Evolutionary conservation across 2,329 filamentous ascomycete genomes (phyloP), one percentile per base, ranked within the genome.

Genomic region (Diaporthe ampelina): DNA sequence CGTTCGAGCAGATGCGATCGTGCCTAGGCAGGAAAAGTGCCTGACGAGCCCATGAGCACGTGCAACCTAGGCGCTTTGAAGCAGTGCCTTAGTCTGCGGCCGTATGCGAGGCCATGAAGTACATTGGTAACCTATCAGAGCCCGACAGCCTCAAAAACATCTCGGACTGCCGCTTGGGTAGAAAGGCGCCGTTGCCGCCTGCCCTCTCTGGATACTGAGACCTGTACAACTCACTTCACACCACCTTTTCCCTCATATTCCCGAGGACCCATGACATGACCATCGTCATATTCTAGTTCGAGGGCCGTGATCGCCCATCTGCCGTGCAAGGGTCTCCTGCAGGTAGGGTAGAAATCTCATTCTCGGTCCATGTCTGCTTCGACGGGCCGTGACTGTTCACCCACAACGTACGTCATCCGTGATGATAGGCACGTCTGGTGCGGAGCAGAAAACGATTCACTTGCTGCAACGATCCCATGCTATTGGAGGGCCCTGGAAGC

Each of bases 141-240:
- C 81, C 82, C 80, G 82, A 83, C 81, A 80, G 80, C 79, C 79
- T 82, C 76, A 76, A 61, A 72, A 70, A 69, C 76, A 75, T 79
- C 79, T 72, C 76, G 79, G 79, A 76, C 74, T 80, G 82, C 80
- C 82, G 81, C 86, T 88, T 88, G 87, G 87, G 86, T 84, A 87
- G 79, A 81, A 83, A 86, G 82, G 82, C 84, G 83, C 83, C 81
- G 74, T 83, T 84, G 79, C 84, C 83, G 83, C 85, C 83, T 81
- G 82, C 81, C 82, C 82, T 81, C 81, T 81, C 81, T 78, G 79
- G 77, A 80, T 78, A 80, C 79, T 77, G 76, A 79, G 73, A 69
- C 32, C 50, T 86, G 86, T 84, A 88, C 87, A 89, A 85, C 87
- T 83, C 87, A 88, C 84, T 43, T 56, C 70, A 73, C 73, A 73